Base-by-base conservation (phyloP, 306 rosid genomes). In the Myrica gale region DNA sequence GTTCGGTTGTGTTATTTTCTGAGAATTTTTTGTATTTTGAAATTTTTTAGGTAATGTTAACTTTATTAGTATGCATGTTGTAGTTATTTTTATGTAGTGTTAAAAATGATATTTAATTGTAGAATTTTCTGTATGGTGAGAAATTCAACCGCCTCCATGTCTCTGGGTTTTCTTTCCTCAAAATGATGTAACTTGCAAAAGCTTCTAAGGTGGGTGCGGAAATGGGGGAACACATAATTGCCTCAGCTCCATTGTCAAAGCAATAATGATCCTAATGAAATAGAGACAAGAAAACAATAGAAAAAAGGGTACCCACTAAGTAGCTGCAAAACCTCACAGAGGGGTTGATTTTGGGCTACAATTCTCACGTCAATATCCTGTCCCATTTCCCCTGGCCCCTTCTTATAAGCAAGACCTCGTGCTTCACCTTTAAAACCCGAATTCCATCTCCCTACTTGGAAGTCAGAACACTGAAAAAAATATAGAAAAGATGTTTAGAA, bases 271-370 rank as follows among this genome's bases (percentile, higher is more conserved):
- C 13, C 50, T 2, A 48, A 16, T 26, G 54, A 17, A 45, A 41
- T 39, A 48, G 63, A 68, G 76, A 58, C 81, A 46, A 77, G 51
- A 77, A 69, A 46, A 56, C 41, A 47, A 7, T 1, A 10, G 9
- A 6, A 57, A 20, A 43, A 43, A 41, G 70, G 13, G 23, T 32
- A 65, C 26, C 70, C 70, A 65, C 50, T 41, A 37, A 41, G 10
- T 16, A 41, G 42, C 50, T 41, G 17, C 1, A 48, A 17, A 12
- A 17, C 7, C 44, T 11, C 68, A 61, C 4, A 6, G 16, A 32
- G 37, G 13, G 0, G 68, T 17, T 53, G 58, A 53, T 8, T 3
- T 46, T 7, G 7, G 51, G 51, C 7, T 52, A 32, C 16, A n/a
- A 52, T 52, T n/a, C 56, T 15, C 15, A 15, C 56, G 0, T 51